phyloP scores from a whole-genome alignment of 306 rosid species.

The Spatholobus suberectus region DNA sequence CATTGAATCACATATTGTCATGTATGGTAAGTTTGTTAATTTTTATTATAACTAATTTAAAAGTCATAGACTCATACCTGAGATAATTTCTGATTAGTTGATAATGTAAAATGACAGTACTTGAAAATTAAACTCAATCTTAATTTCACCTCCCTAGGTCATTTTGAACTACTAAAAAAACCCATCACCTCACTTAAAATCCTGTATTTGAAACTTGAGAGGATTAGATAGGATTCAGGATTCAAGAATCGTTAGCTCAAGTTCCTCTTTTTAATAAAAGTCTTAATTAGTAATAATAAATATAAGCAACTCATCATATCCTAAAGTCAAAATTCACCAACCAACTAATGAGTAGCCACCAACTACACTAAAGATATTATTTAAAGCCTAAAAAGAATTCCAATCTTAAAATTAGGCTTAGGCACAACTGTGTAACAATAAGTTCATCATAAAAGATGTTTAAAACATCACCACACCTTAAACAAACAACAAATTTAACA shows the following conservation, averaged over 20 bases:
- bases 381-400: not conserved
- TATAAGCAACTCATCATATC: constrained; percentile 8
- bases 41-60: not conserved
- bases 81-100: not conserved
- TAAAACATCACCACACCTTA: constrained; percentile 2
- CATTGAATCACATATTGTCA: not conserved
- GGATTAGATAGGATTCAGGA: not conserved
- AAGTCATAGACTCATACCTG: not conserved
- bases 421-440: not conserved
- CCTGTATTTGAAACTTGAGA: not conserved
- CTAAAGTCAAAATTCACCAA: constrained; percentile 31
- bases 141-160: constrained; percentile 4
- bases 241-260: not conserved
- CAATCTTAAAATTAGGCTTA: not conserved
- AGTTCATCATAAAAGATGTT: constrained; percentile 3
- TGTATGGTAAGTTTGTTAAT: not conserved
- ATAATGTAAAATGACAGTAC: not conserved
- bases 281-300: not conserved
- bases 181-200: not conserved
- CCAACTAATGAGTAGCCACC: not conserved
- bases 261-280: not conserved
- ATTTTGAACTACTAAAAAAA: not conserved
- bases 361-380: constrained; percentile 9
- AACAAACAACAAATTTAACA: not conserved
- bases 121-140: not conserved